These are phyloP conservation scores for Arabidopsis arenosa DNA, from an alignment of 345 rosid genomes.

Conservation along the genomic window DNA sequence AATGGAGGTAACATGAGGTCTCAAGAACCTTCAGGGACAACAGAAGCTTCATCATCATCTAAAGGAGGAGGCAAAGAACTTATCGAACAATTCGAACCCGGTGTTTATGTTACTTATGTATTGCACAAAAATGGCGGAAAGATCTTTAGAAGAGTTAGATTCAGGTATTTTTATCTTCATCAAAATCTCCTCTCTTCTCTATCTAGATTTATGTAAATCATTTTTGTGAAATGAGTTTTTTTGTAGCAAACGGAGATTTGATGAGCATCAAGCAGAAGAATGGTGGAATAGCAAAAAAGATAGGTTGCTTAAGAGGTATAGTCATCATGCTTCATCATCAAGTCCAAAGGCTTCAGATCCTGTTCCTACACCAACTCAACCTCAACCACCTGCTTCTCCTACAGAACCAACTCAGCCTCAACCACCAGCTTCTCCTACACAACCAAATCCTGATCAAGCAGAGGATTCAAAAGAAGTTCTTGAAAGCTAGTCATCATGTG, in stretches of 20 bases:
- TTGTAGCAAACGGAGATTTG: constrained; percentile 78
- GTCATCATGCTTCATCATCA: constrained; percentile 42
- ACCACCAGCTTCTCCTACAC: constrained; percentile 30
- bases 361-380: constrained; percentile 20
- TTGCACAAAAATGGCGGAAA: constrained; percentile 61
- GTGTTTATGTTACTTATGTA: constrained; percentile 80
- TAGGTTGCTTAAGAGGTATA: constrained; percentile 70
- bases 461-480: constrained; percentile 43
- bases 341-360: constrained; percentile 29
- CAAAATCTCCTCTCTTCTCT: not conserved
- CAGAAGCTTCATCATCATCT: constrained; percentile 33
- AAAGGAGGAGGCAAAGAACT: constrained; percentile 56
- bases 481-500: constrained; percentile 39
- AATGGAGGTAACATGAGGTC: constrained; percentile 40
- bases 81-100: constrained; percentile 88
- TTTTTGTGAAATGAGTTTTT: not conserved
- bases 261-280: constrained; percentile 78
- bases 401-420: constrained; percentile 14
- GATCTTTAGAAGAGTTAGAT: constrained; percentile 86
- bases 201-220: constrained; percentile 1
- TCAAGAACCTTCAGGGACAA: constrained; percentile 45
- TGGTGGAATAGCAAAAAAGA: constrained; percentile 94
- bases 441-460: constrained; percentile 40
- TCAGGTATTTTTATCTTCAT: constrained; percentile 61
- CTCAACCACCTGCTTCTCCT: constrained; percentile 29